phyloP scores from a whole-genome alignment of 192 early-diverging fungal genomes.

The Gorgonomyces haynaldii region DNA sequence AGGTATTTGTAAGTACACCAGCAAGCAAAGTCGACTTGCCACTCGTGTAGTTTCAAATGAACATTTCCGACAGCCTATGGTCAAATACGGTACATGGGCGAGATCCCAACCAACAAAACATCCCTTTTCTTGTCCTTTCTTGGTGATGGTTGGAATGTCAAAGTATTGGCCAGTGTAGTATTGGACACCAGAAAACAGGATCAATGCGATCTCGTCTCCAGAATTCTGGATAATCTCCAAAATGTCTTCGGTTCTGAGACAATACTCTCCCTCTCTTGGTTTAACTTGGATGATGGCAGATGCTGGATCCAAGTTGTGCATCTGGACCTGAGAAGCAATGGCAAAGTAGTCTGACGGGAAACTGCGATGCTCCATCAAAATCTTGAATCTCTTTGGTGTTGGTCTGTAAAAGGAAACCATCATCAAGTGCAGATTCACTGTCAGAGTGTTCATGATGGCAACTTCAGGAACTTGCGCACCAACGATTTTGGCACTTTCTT shows the following conservation, averaged over 20 bases:
- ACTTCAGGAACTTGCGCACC: conserved; percentile 70
- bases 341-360: conserved; percentile 96
- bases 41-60: conserved; percentile 76
- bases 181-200: conserved; percentile 83
- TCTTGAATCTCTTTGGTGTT: conserved; percentile 56
- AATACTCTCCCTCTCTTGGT: conserved; percentile 61
- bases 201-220: conserved; percentile 69
- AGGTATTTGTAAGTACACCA: conserved; percentile 96
- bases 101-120: conserved; percentile 91
- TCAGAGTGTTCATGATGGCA: conserved; percentile 86
- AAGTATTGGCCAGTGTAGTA: conserved; percentile 88
- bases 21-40: conserved; percentile 80
- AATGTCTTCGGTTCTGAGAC: conserved; percentile 71
- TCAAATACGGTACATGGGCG: too few relatives aligned
- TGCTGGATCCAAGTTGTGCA: conserved; percentile 62
- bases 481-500: conserved; percentile 64
- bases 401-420: conserved; percentile 92
- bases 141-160: conserved; percentile 74
- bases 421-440: conserved; percentile 81
- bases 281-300: conserved; percentile 60
- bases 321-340: conserved; percentile 74
- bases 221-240: conserved; percentile 57
- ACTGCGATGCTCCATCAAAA: conserved; percentile 82
- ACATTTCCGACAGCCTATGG: conserved; percentile 95
- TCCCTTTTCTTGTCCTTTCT: conserved; percentile 68